A percentile compares a stretch with the other conserved stretches of the same genome.
These are phyloP conservation scores for Chalciporus pseudorubinellus DNA, from an alignment of 768 basidiomycete genomes.

Conservation along the genomic window DNA sequence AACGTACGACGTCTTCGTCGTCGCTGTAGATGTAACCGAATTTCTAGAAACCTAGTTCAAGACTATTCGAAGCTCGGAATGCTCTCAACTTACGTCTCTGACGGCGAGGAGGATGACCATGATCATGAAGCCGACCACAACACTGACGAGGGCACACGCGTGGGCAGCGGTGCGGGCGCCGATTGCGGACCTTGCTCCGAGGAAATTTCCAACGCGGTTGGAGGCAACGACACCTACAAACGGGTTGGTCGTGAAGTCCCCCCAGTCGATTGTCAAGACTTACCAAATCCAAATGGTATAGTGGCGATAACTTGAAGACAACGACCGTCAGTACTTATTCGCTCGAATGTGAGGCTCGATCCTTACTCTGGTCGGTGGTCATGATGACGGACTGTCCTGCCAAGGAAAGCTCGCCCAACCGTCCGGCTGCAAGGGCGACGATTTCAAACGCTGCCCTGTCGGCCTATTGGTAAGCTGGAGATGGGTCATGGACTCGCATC, in stretches of 20 bases:
- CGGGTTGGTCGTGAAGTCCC: neutral
- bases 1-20: slow-evolving; percentile 48
- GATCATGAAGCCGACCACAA: slow-evolving; percentile 54
- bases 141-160: slow-evolving; percentile 61
- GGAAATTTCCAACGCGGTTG: slow-evolving; percentile 68
- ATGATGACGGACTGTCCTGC: slow-evolving; percentile 79
- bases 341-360: neutral
- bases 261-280: neutral
- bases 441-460: slow-evolving; percentile 79
- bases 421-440: slow-evolving; percentile 73
- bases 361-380: slow-evolving; percentile 71
- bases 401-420: slow-evolving; percentile 61
- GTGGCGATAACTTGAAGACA: slow-evolving; percentile 57
- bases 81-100: slow-evolving; percentile 47
- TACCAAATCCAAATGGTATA: slow-evolving; percentile 71
- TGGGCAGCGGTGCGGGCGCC: slow-evolving; percentile 61
- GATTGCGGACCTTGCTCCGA: slow-evolving; percentile 52
- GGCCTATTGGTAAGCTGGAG: neutral
- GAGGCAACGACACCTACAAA: slow-evolving; percentile 62
- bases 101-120: slow-evolving; percentile 57
- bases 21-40: slow-evolving; percentile 72
- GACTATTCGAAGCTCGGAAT: neutral
- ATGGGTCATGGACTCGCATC: neutral
- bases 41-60: slow-evolving; percentile 30
- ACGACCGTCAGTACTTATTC: neutral